Evolutionary conservation across 441 rosid genomes (phyloP).

Genomic region (Omphalea diandra): DNA sequence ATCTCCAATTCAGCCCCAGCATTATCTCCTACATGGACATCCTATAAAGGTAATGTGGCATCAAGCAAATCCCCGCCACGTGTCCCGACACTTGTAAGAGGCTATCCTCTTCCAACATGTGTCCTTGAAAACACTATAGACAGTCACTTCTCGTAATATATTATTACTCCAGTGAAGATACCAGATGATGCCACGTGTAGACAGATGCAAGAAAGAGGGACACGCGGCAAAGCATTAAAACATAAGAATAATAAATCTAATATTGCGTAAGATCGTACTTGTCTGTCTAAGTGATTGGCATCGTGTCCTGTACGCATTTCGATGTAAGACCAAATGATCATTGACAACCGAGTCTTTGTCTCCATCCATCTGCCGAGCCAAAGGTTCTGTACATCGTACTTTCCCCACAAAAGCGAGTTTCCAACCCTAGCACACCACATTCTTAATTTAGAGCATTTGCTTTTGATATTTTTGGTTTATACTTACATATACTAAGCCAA

Average conservation of each 20-base stretch:
- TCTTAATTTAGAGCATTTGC: too few relatives aligned
- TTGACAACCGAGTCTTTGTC: neutral
- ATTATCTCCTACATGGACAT: neutral
- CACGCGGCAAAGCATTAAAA: slow-evolving; percentile 16
- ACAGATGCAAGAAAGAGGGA: neutral
- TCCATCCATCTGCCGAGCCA: neutral
- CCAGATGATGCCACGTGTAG: slow-evolving; percentile 11
- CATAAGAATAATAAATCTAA: neutral
- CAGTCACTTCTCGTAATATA: neutral
- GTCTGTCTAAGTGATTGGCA: neutral
- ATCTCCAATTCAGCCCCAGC: neutral
- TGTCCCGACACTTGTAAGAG: neutral
- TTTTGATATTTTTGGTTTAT: too few relatives aligned
- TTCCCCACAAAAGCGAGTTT: too few relatives aligned
- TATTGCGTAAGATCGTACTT: neutral
- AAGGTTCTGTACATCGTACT: neutral
- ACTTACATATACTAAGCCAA: too few relatives aligned
- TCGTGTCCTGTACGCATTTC: slow-evolving; percentile 1
- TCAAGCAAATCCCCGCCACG: neutral
- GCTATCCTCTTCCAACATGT: neutral
- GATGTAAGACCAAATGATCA: neutral
- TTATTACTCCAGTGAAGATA: neutral
- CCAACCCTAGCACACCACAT: too few relatives aligned
- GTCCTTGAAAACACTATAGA: neutral
- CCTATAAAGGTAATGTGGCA: neutral